phyloP scores from a whole-genome alignment of 2,329 filamentous ascomycete species.

The Neopestalotiopsis clavispora region DNA sequence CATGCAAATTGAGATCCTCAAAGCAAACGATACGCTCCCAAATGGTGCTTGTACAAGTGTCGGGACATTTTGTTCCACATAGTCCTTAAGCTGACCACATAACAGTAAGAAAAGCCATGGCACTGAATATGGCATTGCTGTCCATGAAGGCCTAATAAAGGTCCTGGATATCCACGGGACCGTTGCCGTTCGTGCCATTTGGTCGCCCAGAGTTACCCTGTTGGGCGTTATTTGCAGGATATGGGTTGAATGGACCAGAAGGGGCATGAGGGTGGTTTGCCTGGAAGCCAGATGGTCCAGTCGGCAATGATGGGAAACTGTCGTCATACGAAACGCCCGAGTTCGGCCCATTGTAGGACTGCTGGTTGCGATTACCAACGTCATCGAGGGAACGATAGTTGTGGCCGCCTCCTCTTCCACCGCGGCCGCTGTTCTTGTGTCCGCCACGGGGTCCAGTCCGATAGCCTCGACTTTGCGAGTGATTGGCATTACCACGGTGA shows the following conservation, averaged over 20 bases:
- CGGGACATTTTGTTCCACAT: background rate
- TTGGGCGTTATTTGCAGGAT: background rate
- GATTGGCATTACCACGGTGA: slow-evolving; percentile 38
- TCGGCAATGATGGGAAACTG: slow-evolving; percentile 35
- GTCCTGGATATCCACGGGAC: slow-evolving; percentile 42
- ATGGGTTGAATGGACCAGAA: background rate
- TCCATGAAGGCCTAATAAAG: slow-evolving; percentile 39
- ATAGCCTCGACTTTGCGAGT: slow-evolving; percentile 39
- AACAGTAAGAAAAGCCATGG: background rate
- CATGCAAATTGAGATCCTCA: slow-evolving; percentile 1
- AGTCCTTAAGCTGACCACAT: background rate
- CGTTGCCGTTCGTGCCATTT: slow-evolving; percentile 22
- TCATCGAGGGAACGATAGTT: slow-evolving; percentile 74
- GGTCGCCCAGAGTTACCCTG: slow-evolving; percentile 27
- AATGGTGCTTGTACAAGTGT: background rate
- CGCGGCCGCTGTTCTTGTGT: slow-evolving; percentile 42
- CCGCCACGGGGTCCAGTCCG: slow-evolving; percentile 45
- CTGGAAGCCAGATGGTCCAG: slow-evolving; percentile 27
- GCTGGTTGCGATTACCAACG: slow-evolving; percentile 54
- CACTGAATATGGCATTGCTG: background rate
- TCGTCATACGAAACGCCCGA: slow-evolving; percentile 53
- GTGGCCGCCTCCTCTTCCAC: slow-evolving; percentile 54
- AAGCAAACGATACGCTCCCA: background rate
- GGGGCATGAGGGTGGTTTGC: slow-evolving; percentile 25
- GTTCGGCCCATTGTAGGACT: slow-evolving; percentile 44